phyloP scores from a whole-genome alignment of 148 eudicot genomes.

The Polygonum maritimum region DNA sequence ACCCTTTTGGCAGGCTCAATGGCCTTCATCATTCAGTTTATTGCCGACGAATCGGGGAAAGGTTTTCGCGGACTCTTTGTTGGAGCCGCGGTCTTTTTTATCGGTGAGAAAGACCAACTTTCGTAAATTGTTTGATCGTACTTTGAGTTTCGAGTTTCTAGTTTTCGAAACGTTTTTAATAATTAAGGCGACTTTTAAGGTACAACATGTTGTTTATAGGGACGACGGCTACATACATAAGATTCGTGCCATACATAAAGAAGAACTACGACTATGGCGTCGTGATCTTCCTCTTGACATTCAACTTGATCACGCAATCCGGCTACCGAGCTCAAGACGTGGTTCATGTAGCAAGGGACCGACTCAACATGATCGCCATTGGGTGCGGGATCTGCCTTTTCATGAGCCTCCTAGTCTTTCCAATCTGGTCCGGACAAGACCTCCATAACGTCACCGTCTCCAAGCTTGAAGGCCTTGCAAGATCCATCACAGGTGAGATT shows the following conservation, averaged over 20 bases:
- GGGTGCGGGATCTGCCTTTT: conserved; percentile 75
- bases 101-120: conserved; percentile 35
- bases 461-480: conserved; percentile 79
- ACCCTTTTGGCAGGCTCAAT: conserved; percentile 74
- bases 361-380: conserved; percentile 58
- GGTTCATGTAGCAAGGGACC: conserved; percentile 57
- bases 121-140: too few species aligned
- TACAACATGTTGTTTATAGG: conserved; percentile 29
- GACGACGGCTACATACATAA: conserved; percentile 52
- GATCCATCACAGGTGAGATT: conserved; percentile 55
- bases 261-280: conserved; percentile 84
- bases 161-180: too few species aligned
- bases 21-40: conserved; percentile 49
- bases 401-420: conserved; percentile 70
- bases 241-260: conserved; percentile 87
- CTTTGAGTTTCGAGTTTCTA: too few species aligned
- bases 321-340: conserved; percentile 68
- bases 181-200: too few species aligned
- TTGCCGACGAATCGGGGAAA: conserved; percentile 39
- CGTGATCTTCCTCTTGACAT: conserved; percentile 79
- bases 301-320: conserved; percentile 70
- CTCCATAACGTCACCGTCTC: conserved; percentile 65
- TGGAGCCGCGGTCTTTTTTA: conserved; percentile 52
- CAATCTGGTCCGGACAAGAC: conserved; percentile 88
- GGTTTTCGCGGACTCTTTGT: conserved; percentile 61